Evolutionary conservation across 2,329 filamentous ascomycete genomes (phyloP).

Genomic region (Chaetomium globosum): DNA sequence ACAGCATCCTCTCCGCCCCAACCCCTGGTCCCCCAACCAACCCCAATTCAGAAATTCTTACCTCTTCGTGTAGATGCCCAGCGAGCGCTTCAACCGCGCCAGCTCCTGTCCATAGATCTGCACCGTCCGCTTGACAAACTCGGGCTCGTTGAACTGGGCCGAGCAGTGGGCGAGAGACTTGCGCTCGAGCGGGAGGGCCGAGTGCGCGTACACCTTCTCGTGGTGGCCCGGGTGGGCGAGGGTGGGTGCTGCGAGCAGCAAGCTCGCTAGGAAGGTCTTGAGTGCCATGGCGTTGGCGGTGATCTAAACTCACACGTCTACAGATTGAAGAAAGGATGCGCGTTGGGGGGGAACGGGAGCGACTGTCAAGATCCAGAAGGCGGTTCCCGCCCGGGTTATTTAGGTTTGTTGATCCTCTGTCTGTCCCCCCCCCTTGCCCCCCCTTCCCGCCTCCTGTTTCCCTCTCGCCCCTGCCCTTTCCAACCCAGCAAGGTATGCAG

Average conservation of each 20-base stretch:
- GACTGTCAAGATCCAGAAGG: slow-evolving; percentile 20
- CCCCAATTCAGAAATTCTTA: slow-evolving; percentile 1
- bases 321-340: background rate
- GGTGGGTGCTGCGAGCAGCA: slow-evolving; percentile 36
- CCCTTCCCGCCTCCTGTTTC: too few relatives aligned
- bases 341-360: background rate
- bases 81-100: slow-evolving; percentile 34
- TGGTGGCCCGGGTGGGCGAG: slow-evolving; percentile 38
- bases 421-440: background rate
- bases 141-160: slow-evolving; percentile 35
- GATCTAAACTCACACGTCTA: background rate
- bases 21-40: background rate
- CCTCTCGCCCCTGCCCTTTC: slow-evolving; percentile 1
- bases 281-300: slow-evolving; percentile 34
- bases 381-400: slow-evolving; percentile 1
- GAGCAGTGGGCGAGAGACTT: slow-evolving; percentile 40
- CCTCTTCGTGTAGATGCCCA: slow-evolving; percentile 35
- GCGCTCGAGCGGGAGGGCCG: slow-evolving; percentile 36
- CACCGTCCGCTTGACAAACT: slow-evolving; percentile 38
- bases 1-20: background rate
- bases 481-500: background rate
- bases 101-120: slow-evolving; percentile 39
- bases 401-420: slow-evolving; percentile 3
- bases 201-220: slow-evolving; percentile 36
- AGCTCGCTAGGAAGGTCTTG: slow-evolving; percentile 33